Percentiles rank a stretch among this genome's conserved stretches.
Conservation (phyloP, 371 early-diverging fungal genomes). For the Amoeboaphelidium protococcarum region DNA sequence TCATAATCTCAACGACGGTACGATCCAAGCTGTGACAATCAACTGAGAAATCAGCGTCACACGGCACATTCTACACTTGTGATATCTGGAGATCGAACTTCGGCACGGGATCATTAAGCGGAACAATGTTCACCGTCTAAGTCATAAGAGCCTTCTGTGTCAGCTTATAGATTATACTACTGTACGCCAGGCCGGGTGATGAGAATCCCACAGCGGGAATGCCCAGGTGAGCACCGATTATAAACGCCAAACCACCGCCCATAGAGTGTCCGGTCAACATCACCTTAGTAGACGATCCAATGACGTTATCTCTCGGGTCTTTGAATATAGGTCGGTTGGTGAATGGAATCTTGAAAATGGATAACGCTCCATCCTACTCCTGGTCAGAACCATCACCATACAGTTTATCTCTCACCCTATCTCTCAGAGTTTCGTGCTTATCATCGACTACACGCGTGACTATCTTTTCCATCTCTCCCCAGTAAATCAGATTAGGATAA, state of each 20-base stretch:
- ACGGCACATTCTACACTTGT: constrained; percentile 3
- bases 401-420: background rate
- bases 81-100: constrained; percentile 5
- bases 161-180: background rate
- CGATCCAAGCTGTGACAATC: background rate
- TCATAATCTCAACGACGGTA: background rate
- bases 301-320: background rate
- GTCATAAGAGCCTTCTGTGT: background rate
- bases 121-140: constrained; percentile 5
- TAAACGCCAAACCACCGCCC: constrained; percentile 16
- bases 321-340: background rate
- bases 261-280: constrained; percentile 17
- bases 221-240: constrained; percentile 5
- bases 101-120: constrained; percentile 4
- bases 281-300: constrained; percentile 3
- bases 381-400: background rate
- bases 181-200: constrained; percentile 10
- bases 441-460: background rate
- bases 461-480: background rate
- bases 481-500: constrained; percentile 1
- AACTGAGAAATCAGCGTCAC: background rate
- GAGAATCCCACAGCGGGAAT: constrained; percentile 7
- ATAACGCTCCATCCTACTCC: background rate
- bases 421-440: background rate
- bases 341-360: background rate